Conservation (phyloP, 2,329 filamentous ascomycete genomes). For the Trichoderma sp. region DNA sequence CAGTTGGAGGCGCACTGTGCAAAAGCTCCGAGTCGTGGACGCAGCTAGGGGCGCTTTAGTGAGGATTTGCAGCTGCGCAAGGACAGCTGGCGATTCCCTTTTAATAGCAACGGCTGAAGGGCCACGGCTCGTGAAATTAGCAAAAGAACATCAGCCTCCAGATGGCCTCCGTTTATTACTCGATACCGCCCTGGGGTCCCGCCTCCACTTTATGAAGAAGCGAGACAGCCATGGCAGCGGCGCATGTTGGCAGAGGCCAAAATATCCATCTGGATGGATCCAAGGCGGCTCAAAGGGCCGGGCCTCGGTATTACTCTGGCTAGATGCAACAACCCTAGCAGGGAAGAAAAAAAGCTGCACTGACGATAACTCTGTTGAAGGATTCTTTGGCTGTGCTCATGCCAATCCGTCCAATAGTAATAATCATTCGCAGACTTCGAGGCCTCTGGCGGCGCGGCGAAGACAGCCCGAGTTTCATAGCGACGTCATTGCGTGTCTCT, state of each 20-base stretch:
- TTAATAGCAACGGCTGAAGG: background rate
- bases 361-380: background rate
- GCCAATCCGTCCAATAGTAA: background rate
- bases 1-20: slow-evolving; percentile 23
- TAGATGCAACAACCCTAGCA: slow-evolving; percentile 1
- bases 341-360: background rate
- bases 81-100: background rate
- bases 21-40: background rate
- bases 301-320: slow-evolving; percentile 20
- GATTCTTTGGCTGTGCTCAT: background rate
- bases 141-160: background rate
- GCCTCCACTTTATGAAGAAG: slow-evolving; percentile 23
- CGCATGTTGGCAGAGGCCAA: slow-evolving; percentile 10
- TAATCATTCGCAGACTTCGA: background rate
- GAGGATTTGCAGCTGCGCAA: background rate
- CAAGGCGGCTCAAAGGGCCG: slow-evolving; percentile 12
- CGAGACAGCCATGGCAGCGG: slow-evolving; percentile 19
- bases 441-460: background rate
- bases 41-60: background rate
- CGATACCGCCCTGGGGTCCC: slow-evolving; percentile 1
- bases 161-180: background rate
- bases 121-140: background rate
- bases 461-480: background rate
- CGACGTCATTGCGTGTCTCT: slow-evolving; percentile 19
- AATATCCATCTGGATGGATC: background rate